These are phyloP conservation scores for Scleroderma bovista DNA, from an alignment of 768 basidiomycete genomes.

Conservation along the genomic window DNA sequence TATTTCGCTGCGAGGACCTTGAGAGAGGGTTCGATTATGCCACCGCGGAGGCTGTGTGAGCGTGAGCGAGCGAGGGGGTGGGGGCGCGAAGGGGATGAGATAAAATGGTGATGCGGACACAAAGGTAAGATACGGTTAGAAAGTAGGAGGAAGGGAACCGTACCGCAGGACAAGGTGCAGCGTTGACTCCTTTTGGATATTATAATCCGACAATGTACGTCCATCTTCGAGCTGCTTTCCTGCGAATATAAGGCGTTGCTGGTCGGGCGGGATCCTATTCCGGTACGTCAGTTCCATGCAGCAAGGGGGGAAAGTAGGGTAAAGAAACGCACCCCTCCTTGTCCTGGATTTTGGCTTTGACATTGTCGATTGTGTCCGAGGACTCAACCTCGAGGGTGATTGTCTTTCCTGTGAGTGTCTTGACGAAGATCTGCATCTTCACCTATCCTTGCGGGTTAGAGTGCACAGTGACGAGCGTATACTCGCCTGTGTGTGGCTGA, in stretches of 20 bases:
- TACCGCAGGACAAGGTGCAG: constrained; percentile 96
- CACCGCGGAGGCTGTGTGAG: constrained; percentile 83
- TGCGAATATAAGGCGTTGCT: constrained; percentile 93
- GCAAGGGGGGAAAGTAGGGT: too few species aligned
- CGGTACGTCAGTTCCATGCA: not conserved
- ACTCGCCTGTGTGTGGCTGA: constrained; percentile 3
- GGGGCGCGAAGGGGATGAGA: constrained; percentile 7
- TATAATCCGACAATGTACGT: constrained; percentile 93
- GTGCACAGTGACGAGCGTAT: not conserved
- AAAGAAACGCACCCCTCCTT: too few species aligned
- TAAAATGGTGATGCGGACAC: too few species aligned
- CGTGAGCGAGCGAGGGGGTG: constrained; percentile 3
- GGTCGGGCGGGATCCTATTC: constrained; percentile 83
- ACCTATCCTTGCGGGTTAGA: not conserved
- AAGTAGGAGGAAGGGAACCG: constrained; percentile 23
- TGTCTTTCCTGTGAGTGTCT: constrained; percentile 92
- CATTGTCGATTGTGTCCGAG: too few species aligned
- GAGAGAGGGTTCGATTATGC: constrained; percentile 98
- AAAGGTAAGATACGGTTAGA: too few species aligned
- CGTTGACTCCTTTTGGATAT: constrained; percentile 97
- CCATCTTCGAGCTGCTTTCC: constrained; percentile 99
- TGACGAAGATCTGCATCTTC: constrained; percentile 72
- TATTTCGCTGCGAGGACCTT: constrained; percentile 96
- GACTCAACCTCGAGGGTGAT: too few species aligned
- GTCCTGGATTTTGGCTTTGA: too few species aligned